Percentiles rank a stretch among this genome's conserved stretches.
Conservation (phyloP, 2,329 filamentous ascomycete species). For the Colletotrichum cordylinicola region DNA sequence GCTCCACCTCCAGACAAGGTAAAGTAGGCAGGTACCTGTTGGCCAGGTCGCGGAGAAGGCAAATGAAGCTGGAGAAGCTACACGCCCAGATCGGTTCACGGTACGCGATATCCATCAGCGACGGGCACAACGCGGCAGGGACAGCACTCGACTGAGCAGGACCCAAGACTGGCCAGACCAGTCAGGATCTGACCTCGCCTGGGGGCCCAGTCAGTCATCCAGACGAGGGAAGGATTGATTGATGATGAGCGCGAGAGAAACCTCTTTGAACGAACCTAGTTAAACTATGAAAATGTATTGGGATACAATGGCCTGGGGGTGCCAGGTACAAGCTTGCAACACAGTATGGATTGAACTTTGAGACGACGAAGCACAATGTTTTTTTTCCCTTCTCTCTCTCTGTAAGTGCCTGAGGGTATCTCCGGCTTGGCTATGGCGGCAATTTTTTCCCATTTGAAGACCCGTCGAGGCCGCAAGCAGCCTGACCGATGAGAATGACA, state of each 20-base stretch:
- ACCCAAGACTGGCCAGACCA: neutral
- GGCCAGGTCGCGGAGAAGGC: constrained; percentile 21
- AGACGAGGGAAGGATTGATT: constrained; percentile 6
- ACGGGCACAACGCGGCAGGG: constrained; percentile 1
- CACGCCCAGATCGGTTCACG: constrained; percentile 11
- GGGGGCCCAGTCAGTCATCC: neutral
- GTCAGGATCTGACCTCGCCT: neutral
- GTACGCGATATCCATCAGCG: constrained; percentile 1
- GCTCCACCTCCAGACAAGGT: neutral
- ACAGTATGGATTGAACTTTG: constrained; percentile 3
- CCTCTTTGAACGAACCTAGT: neutral
- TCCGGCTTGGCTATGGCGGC: neutral
- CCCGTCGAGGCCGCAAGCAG: neutral
- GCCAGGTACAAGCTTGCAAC: neutral
- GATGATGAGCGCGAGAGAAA: constrained; percentile 4
- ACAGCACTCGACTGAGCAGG: neutral
- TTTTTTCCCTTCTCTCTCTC: neutral
- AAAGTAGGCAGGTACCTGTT: constrained; percentile 11
- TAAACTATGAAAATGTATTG: constrained; percentile 14
- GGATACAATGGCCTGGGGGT: neutral
- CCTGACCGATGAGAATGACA: neutral
- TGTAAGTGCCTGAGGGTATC: neutral
- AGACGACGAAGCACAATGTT: neutral
- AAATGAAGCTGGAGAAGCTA: constrained; percentile 22
- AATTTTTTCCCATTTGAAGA: neutral